Evolutionary conservation across 345 rosid genomes (phyloP), one percentile per base, ranked within the genome.

Genomic region (Euphorbia pulcherrima): DNA sequence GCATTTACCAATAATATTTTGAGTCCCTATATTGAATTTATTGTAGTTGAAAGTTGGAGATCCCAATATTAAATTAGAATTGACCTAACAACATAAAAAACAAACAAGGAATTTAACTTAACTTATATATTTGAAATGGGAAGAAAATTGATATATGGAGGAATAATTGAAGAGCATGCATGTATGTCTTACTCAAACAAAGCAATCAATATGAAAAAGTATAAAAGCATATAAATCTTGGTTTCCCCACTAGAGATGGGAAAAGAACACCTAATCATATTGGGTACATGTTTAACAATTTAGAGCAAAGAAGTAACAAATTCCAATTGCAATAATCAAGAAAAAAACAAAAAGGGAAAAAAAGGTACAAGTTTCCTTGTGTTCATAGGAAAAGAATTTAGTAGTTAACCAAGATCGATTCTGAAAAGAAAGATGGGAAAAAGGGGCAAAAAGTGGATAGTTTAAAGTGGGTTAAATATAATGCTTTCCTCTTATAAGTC

Each of bases 381-480:
- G 47, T 41, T 33, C 12, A 14, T 41, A 41, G 14, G 47, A 41
- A 2, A 6, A 41, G 47, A 6, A 41, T 6, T 6, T 41, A 41
- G 14, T 2, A 23, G 44, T 47, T 28, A 18, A 6, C 4, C 11
- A 27, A 53, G 56, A 67, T 67, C 57, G 29, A 67, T 67, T 64
- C 20, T 46, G 24, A 1, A 57, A 63, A 37, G 47, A 48, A 71
- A 56, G 46, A 60, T 26, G 62, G 21, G 48, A 54, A 75, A 59
- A 20, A 28, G 14, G 40, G 26, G 47, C 47, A 2, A 69, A 69
- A 64, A 17, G 68, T 57, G 60, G 37, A 23, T 8, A 23, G 6
- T 8, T 72, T 51, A 72, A 52, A 72, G 80, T 77, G 74, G 77
- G 20, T 52, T 50, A 24, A 52, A 52, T 6, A 1, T 6, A 55